Evolutionary conservation across 1,284 basidiomycete genomes (phyloP).

Genomic region (Boletellus deceptivus): DNA sequence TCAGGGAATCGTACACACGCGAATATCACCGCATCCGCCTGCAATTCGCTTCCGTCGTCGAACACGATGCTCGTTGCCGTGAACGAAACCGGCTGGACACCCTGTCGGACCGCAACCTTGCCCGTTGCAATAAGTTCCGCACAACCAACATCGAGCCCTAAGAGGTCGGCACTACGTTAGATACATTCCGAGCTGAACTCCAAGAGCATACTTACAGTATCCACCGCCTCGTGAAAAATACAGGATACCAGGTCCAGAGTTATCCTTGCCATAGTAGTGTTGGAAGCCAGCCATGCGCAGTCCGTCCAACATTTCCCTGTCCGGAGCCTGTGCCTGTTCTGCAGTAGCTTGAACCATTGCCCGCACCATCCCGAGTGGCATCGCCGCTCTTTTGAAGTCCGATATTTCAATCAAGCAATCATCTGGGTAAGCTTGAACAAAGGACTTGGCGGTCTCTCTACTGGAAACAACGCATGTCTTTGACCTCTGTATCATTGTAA

Average conservation of each 20-base stretch:
- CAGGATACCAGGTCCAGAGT: constrained; percentile 1
- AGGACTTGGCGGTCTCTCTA: background rate
- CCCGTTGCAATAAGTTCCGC: constrained; percentile 8
- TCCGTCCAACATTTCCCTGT: constrained; percentile 9
- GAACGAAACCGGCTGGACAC: constrained; percentile 6
- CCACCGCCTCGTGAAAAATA: constrained; percentile 7
- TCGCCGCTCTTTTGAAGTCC: constrained; percentile 6
- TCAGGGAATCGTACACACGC: background rate
- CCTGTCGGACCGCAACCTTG: constrained; percentile 2
- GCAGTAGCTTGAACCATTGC: background rate
- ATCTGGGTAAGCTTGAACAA: constrained; percentile 1
- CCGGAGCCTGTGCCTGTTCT: background rate
- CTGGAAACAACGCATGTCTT: constrained; percentile 7
- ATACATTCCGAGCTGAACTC: background rate
- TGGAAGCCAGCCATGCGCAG: constrained; percentile 6
- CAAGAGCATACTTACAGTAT: constrained; percentile 1
- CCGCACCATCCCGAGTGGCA: constrained; percentile 3
- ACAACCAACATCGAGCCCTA: constrained; percentile 11
- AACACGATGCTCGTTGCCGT: constrained; percentile 4
- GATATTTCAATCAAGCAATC: constrained; percentile 5
- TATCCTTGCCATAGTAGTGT: constrained; percentile 1
- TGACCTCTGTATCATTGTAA: constrained; percentile 10
- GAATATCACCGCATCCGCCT: constrained; percentile 8
- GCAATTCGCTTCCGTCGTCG: constrained; percentile 3
- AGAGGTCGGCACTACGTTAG: background rate